A percentile compares a stretch with the other conserved stretches of the same genome.
These are phyloP conservation scores for Strobilomyces dryophilus DNA, from an alignment of 768 basidiomycete genomes.

Conservation along the genomic window DNA sequence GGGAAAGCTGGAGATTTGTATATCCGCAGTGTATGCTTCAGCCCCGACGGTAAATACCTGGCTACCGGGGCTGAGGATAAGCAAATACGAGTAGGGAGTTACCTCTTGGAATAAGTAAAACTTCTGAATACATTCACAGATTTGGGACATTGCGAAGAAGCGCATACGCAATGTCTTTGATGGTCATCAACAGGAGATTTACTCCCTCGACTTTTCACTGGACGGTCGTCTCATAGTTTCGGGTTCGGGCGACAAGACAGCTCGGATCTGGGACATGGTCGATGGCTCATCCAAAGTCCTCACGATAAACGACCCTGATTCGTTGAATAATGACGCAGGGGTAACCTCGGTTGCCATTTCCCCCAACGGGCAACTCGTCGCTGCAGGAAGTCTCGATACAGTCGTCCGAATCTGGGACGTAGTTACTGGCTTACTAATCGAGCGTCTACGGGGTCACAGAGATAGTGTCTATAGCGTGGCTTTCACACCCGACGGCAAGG, in stretches of 20 bases:
- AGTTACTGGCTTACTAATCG: conserved; percentile 57
- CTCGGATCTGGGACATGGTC: conserved; percentile 67
- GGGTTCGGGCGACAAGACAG: conserved; percentile 74
- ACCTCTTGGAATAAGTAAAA: not conserved
- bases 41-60: conserved; percentile 64
- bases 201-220: conserved; percentile 87
- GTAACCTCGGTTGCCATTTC: conserved; percentile 80
- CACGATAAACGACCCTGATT: conserved; percentile 46
- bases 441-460: conserved; percentile 70
- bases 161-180: conserved; percentile 77
- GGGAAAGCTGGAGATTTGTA: conserved; percentile 80
- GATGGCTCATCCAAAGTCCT: conserved; percentile 32
- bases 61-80: conserved; percentile 90
- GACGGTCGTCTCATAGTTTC: conserved; percentile 86
- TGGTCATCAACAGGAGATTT: conserved; percentile 91
- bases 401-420: conserved; percentile 83
- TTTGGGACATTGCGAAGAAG: conserved; percentile 87
- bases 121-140: conserved; percentile 40
- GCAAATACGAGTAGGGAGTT: conserved; percentile 69
- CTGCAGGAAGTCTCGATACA: conserved; percentile 69
- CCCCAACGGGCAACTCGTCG: conserved; percentile 64
- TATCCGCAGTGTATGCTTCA: conserved; percentile 81
- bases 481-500: conserved; percentile 89
- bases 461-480: conserved; percentile 88
- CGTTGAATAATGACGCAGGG: conserved; percentile 51